Base-by-base conservation (phyloP, 441 rosid species). In the Populus tomentosa region DNA sequence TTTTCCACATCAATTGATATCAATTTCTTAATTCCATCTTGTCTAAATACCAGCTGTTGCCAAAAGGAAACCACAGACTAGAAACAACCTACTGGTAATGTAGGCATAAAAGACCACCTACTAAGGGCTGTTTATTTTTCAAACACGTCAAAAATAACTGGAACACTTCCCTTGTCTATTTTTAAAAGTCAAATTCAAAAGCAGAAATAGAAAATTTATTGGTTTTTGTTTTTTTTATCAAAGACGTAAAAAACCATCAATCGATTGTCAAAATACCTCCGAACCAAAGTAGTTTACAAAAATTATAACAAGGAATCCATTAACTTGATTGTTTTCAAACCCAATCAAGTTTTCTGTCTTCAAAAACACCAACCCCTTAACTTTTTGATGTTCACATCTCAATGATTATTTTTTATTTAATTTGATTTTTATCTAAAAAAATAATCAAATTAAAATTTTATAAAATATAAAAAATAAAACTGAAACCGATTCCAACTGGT, bases 351-450 rank as follows among this genome's bases (percentile, higher is more conserved):
- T 38, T 38, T 38, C 46, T 38, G 13, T 10, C 13, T 38, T 0
- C 4, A 2, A 1, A 9, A 5, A 50, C 56, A 50, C 20, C 56
- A 50, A 50, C 56, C 56, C 56, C 56, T 4, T 50, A 14, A 14
- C 20, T 14, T 50, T 50, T 50, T 50, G 20, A 50, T 0, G 7
- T 4, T 4, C 7, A 0, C 7, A 10, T 42, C 16, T 4, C 16
- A 3, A 10, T 38, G 0, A 10, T 9, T 9, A 26, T 28, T 3
- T 38, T 38, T 10, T 0, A 0, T 38, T 38, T 1, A 0, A 0
- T 38, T 38, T 2, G 0, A 0, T 38, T 38, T 38, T 38, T 38
- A 38, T 2, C 0, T 10, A 0, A 2, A 38, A 38, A 38, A 38
- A 2, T 38, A 38, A 38, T 10, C 2, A 38, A 38, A 38, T 38